phyloP scores from a whole-genome alignment of 148 eudicot species.

The Rhododendron ovatum region DNA sequence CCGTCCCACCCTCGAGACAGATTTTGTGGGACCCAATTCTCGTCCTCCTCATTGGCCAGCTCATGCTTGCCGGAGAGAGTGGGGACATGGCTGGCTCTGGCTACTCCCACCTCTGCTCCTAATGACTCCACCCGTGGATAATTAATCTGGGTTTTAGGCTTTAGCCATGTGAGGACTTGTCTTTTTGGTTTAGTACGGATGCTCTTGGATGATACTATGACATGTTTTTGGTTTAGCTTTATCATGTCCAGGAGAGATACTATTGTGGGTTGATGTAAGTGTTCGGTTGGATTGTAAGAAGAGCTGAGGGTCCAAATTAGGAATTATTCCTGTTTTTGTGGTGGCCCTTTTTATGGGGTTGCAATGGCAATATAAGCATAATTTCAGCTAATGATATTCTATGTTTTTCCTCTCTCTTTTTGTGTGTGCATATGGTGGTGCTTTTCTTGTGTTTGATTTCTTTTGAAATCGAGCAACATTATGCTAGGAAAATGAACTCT shows the following conservation, averaged over 20 bases:
- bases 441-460: not conserved
- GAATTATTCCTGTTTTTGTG: not conserved
- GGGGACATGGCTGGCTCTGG: constrained; percentile 23
- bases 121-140: not conserved
- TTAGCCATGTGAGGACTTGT: not conserved
- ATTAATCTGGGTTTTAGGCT: not conserved
- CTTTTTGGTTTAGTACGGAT: not conserved
- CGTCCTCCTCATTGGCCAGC: not conserved
- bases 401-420: not conserved
- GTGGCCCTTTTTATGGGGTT: not conserved
- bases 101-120: constrained; percentile 8
- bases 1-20: not conserved
- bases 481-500: not conserved
- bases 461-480: not conserved
- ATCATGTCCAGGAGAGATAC: not conserved
- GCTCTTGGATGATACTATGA: not conserved
- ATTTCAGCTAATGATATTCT: not conserved
- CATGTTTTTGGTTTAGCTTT: not conserved
- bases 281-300: not conserved
- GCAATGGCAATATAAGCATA: not conserved
- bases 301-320: not conserved
- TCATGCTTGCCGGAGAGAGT: not conserved
- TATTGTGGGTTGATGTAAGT: not conserved
- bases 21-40: not conserved
- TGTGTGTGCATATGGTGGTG: not conserved